phyloP scores from a whole-genome alignment of 805 yeast species.

The Cyberlindnera maritima region DNA sequence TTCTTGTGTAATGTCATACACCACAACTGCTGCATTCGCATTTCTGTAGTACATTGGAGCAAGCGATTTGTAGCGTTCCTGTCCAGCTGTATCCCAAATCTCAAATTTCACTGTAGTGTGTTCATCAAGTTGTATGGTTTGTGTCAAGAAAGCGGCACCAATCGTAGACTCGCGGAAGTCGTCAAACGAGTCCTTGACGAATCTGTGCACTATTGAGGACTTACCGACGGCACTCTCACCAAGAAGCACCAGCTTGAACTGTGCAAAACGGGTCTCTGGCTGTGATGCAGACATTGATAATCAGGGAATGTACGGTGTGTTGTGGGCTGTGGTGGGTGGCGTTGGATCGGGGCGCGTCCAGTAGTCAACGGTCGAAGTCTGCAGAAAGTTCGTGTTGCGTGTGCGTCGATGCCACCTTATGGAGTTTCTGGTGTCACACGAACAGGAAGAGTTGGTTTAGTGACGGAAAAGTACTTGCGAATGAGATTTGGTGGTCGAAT shows the following conservation, averaged over 20 bases:
- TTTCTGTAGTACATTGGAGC: constrained; percentile 85
- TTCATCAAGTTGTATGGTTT: constrained; percentile 54
- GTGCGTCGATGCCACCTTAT: too few species aligned
- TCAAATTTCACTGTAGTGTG: constrained; percentile 63
- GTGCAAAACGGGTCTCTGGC: constrained; percentile 38
- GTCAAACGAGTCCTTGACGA: constrained; percentile 71
- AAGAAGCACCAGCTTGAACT: constrained; percentile 56
- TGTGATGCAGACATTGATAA: constrained; percentile 2
- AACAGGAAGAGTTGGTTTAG: neutral
- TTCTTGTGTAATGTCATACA: constrained; percentile 69
- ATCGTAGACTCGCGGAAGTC: constrained; percentile 76
- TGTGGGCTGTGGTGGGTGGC: neutral
- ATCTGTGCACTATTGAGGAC: constrained; percentile 63
- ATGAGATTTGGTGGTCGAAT: neutral
- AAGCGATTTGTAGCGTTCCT: constrained; percentile 71
- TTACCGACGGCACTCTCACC: constrained; percentile 75
- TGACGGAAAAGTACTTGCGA: neutral
- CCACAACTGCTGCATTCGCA: constrained; percentile 78
- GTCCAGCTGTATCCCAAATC: constrained; percentile 89
- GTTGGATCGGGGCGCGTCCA: too few species aligned
- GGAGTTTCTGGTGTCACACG: too few species aligned
- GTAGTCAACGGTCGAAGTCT: too few species aligned
- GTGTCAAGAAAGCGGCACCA: constrained; percentile 82
- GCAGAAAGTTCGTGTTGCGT: too few species aligned
- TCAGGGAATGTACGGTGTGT: neutral